Conservation (phyloP, 2,329 filamentous ascomycete genomes). For the Microcyclospora tardicrescens region DNA sequence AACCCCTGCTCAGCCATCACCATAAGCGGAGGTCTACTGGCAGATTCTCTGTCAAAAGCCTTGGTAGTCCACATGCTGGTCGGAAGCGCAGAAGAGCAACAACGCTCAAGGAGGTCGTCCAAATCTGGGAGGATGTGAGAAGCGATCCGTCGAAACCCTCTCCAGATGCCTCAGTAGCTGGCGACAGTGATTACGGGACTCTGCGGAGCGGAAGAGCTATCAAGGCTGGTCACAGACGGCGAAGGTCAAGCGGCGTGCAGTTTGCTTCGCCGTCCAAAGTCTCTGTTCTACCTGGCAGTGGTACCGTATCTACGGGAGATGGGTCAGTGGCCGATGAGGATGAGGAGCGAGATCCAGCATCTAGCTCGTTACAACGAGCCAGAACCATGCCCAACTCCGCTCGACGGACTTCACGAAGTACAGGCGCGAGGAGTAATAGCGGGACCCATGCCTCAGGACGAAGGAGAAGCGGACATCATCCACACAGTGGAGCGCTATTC, state of each 20-base stretch:
- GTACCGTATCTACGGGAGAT: too few species aligned
- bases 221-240: not conserved
- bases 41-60: conserved; percentile 2
- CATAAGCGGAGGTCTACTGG: conserved; percentile 1
- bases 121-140: conserved; percentile 20
- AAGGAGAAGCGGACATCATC: conserved; percentile 6
- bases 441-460: conserved; percentile 10
- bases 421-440: conserved; percentile 8
- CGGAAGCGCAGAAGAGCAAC: conserved; percentile 18
- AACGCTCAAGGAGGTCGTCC: conserved; percentile 20
- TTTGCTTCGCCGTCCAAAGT: not conserved
- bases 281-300: too few species aligned
- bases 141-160: too few species aligned
- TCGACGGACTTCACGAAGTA: not conserved
- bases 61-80: conserved; percentile 2
- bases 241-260: not conserved
- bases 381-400: conserved; percentile 8
- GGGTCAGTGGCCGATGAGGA: conserved; percentile 9
- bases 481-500: conserved; percentile 18
- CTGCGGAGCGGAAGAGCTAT: not conserved
- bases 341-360: conserved; percentile 2
- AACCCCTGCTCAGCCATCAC: conserved; percentile 2
- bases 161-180: not conserved
- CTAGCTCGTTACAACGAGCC: conserved; percentile 5
- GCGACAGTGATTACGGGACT: not conserved